phyloP scores from a whole-genome alignment of 352 stramenopile species.

The Aphanomyces astaci region DNA sequence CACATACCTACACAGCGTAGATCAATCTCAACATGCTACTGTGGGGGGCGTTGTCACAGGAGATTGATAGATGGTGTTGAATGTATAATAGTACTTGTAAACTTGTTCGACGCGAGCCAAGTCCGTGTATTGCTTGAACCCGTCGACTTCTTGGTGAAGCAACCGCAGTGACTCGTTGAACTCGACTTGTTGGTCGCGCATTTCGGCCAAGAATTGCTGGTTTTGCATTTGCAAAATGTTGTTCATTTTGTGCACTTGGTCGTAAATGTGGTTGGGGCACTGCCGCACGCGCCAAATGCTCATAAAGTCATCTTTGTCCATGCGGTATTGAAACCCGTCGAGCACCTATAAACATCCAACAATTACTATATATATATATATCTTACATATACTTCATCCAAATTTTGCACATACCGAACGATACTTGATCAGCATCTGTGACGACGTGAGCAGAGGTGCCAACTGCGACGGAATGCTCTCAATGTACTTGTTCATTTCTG shows the following conservation, averaged over 20 bases:
- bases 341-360: constrained; percentile 37
- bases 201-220: constrained; percentile 75
- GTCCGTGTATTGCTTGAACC: constrained; percentile 82
- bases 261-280: constrained; percentile 81
- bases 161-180: constrained; percentile 80
- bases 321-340: constrained; percentile 75
- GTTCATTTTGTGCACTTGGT: constrained; percentile 77
- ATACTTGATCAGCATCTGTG: constrained; percentile 73
- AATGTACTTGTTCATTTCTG: constrained; percentile 80
- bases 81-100: too few species aligned
- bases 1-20: constrained; percentile 42
- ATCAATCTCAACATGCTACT: too few species aligned
- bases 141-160: constrained; percentile 83
- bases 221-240: constrained; percentile 80
- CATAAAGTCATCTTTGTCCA: constrained; percentile 84
- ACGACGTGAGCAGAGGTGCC: constrained; percentile 54
- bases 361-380: too few species aligned
- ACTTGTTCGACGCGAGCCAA: constrained; percentile 77
- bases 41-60: too few species aligned
- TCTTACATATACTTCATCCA: constrained; percentile 23
- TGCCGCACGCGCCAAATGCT: constrained; percentile 84
- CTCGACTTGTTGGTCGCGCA: constrained; percentile 89
- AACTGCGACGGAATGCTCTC: constrained; percentile 59
- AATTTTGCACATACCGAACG: constrained; percentile 32
- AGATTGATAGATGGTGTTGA: too few species aligned